Percentiles rank a stretch among this genome's conserved stretches.
phyloP scores from a whole-genome alignment of 1,284 basidiomycete species.

The Ganoderma multipileum region DNA sequence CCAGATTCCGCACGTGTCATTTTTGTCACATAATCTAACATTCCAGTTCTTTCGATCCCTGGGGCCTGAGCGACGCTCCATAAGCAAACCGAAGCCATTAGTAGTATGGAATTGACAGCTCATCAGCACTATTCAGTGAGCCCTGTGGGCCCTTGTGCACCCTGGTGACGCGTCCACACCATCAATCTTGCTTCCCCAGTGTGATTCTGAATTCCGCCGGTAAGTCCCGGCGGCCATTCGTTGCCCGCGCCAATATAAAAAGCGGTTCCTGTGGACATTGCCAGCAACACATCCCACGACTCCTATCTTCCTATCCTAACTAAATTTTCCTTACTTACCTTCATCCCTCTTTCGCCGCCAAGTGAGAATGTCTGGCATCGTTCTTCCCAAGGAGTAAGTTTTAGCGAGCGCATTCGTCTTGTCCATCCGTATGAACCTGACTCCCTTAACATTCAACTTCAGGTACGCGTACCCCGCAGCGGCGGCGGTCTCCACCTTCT shows the following conservation, averaged over 20 bases:
- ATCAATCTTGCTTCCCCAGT: neutral
- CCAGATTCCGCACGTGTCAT: too few relatives aligned
- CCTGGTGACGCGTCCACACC: neutral
- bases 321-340: neutral
- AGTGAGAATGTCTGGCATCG: conserved; percentile 39
- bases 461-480: conserved; percentile 60
- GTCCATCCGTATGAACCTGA: too few relatives aligned
- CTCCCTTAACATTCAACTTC: neutral
- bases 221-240: neutral
- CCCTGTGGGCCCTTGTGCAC: neutral
- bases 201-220: neutral
- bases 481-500: conserved; percentile 58
- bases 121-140: neutral
- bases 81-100: neutral
- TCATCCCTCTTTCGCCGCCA: neutral
- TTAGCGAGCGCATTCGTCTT: neutral
- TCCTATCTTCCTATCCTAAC: neutral
- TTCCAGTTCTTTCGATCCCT: too few relatives aligned
- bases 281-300: neutral
- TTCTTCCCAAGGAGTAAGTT: conserved; percentile 46
- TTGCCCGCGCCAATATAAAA: neutral
- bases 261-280: neutral
- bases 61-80: too few relatives aligned
- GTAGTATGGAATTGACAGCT: neutral
- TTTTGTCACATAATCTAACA: too few relatives aligned